Evolutionary conservation across 441 rosid species (phyloP), one percentile per base, ranked within the genome.

Genomic region (Pelargonium australe): DNA sequence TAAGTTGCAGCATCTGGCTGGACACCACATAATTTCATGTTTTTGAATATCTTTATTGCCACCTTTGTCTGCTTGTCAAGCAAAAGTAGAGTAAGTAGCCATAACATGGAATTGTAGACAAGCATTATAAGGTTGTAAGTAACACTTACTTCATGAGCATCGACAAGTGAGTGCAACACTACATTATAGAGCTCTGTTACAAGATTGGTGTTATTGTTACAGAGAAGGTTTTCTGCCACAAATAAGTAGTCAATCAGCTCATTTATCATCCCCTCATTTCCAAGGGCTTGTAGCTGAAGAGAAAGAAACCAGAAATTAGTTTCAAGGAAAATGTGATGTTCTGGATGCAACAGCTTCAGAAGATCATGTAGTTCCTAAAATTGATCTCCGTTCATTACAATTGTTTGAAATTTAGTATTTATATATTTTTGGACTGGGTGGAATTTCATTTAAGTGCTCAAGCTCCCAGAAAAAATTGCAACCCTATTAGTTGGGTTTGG

Each of bases 201-300:
- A 65, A 83, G 64, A 77, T 71, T 69, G 68, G 8, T 75, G 62
- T 85, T 73, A 31, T 49, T 71, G 17, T 58, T 73, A 76, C 8
- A 43, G 69, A 82, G 81, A 70, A 79, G 80, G 70, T 77, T 80
- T 75, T 88, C 90, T 47, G 88, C 90, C 70, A 34, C 67, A 19
- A 63, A 79, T 45, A 95, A 78, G 82, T 81, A 80, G 19, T 72
- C 77, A 47, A 89, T 74, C 79, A 90, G 77, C 80, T 90, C 87
- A 41, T 71, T 70, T 73, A 76, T 78, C 97, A 90, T 85, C 71
- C 91, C 98, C 83, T 86, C 98, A 64, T 80, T 75, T 75, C 97
- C 96, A 65, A 90, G 85, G 47, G 87, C 95, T 80, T 77, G 83
- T 66, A 95, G 84, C 98, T 95, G 82, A 73, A 71, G 72, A 70